phyloP scores from a whole-genome alignment of 2,329 filamentous ascomycete species.

The Emmonsiellopsis sp. region DNA sequence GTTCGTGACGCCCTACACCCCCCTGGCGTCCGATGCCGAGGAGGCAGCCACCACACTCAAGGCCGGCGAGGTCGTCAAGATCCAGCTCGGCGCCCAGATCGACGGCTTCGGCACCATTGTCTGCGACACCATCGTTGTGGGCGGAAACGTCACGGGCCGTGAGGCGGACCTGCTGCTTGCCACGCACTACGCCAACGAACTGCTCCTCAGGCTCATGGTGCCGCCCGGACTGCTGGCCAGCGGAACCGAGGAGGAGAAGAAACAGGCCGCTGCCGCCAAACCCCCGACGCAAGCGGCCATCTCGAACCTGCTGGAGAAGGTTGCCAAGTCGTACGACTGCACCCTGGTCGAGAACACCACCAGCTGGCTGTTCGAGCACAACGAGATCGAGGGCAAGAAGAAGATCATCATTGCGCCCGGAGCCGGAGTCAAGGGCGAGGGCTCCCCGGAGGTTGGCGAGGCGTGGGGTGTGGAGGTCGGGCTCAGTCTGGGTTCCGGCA shows the following conservation, averaged over 20 bases:
- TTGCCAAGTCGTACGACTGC: constrained; percentile 83
- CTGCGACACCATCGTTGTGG: constrained; percentile 80
- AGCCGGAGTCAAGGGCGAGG: constrained; percentile 82
- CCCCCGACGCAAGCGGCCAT: constrained; percentile 79
- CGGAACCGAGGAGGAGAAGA: constrained; percentile 89
- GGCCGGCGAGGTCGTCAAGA: constrained; percentile 83
- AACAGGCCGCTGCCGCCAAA: constrained; percentile 77
- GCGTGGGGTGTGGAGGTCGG: constrained; percentile 98
- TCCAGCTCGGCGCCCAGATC: constrained; percentile 98
- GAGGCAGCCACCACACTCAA: constrained; percentile 76
- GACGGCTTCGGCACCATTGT: constrained; percentile 95
- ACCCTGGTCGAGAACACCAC: constrained; percentile 96
- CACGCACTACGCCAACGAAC: constrained; percentile 91
- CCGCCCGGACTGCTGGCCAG: constrained; percentile 77
- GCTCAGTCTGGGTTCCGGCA: constrained; percentile 80
- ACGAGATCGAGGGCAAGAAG: constrained; percentile 96
- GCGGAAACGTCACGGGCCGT: constrained; percentile 62
- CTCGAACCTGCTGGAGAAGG: constrained; percentile 78
- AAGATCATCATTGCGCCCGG: constrained; percentile 86
- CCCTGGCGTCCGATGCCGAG: constrained; percentile 72
- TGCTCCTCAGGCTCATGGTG: constrained; percentile 81
- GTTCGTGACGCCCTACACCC: constrained; percentile 94
- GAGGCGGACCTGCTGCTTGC: constrained; percentile 82
- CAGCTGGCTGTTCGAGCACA: constrained; percentile 90
- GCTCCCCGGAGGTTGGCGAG: constrained; percentile 77